Percentiles rank a stretch among this genome's conserved stretches.
Evolutionary conservation across 2,329 filamentous ascomycete genomes (phyloP).

Genomic region (Trichothecium roseum): DNA sequence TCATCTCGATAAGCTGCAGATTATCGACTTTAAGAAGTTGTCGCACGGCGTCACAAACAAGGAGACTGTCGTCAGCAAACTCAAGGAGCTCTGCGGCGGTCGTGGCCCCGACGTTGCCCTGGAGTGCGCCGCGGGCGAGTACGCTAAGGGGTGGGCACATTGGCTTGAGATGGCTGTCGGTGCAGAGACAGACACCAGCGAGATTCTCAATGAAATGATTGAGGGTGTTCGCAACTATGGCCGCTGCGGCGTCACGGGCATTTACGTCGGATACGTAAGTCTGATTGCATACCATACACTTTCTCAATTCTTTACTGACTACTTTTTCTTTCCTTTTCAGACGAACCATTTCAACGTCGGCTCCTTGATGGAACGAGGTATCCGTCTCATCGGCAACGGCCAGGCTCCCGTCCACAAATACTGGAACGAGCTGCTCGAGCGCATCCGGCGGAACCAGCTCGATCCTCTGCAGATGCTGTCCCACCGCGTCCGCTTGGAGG

Average conservation of each 20-base stretch:
- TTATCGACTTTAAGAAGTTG: conserved; percentile 56
- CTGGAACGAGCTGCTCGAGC: conserved; percentile 65
- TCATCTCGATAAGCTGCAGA: conserved; percentile 46
- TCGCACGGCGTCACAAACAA: conserved; percentile 45
- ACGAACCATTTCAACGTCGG: conserved; percentile 80
- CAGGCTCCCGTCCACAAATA: conserved; percentile 71
- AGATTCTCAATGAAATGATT: conserved; percentile 73
- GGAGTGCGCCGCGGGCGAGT: conserved; percentile 55
- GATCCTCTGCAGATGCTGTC: conserved; percentile 73
- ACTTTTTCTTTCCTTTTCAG: conserved; percentile 18
- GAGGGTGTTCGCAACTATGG: conserved; percentile 63
- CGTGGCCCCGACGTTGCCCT: conserved; percentile 66
- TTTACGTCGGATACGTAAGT: conserved; percentile 49
- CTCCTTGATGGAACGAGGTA: conserved; percentile 76
- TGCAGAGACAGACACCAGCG: conserved; percentile 75
- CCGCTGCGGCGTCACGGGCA: conserved; percentile 66
- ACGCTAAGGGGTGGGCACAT: conserved; percentile 50
- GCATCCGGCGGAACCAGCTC: conserved; percentile 57
- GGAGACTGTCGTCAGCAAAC: conserved; percentile 54
- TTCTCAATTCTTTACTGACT: conserved; percentile 3
- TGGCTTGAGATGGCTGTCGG: conserved; percentile 50
- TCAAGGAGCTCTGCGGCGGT: conserved; percentile 64
- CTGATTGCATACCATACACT: not conserved
- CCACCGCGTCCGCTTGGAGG: conserved; percentile 66
- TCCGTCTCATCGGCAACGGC: conserved; percentile 61